phyloP scores from a whole-genome alignment of 768 basidiomycete genomes.

The Lentinula lateritia region DNA sequence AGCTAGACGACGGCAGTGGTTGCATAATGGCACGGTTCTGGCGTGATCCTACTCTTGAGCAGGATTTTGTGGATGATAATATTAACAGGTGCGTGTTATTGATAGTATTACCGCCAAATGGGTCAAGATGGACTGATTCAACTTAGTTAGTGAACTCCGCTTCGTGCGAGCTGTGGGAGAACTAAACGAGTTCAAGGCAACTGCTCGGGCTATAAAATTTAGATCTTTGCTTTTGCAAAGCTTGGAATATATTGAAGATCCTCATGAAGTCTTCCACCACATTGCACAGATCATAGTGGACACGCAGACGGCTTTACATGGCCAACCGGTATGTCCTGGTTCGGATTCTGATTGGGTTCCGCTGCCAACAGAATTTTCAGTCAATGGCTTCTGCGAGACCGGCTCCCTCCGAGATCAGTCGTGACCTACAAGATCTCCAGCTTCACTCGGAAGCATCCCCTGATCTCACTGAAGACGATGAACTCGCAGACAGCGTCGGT shows the following conservation, averaged over 20 bases:
- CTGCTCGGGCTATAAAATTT: background rate
- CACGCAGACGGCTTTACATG: background rate
- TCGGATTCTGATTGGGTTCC: background rate
- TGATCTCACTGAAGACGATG: background rate
- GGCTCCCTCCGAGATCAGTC: background rate
- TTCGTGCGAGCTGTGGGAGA: constrained; percentile 5
- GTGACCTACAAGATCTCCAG: background rate
- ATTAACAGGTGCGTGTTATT: background rate
- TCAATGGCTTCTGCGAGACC: background rate
- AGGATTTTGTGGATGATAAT: background rate
- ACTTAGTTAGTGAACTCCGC: constrained; percentile 2
- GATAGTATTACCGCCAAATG: background rate
- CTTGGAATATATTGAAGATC: background rate
- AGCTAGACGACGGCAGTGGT: constrained; percentile 2
- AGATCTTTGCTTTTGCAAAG: background rate
- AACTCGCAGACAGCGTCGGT: background rate
- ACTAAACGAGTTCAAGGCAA: background rate
- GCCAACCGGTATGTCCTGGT: background rate
- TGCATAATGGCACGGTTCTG: background rate
- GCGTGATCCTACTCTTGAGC: background rate
- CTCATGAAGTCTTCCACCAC: constrained; percentile 1
- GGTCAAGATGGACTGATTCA: background rate
- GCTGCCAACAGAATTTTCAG: background rate
- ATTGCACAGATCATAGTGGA: background rate
- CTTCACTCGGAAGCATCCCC: background rate